phyloP scores from a whole-genome alignment of 2,329 filamentous ascomycete genomes.

The Aspergillus brunneoviolaceus region DNA sequence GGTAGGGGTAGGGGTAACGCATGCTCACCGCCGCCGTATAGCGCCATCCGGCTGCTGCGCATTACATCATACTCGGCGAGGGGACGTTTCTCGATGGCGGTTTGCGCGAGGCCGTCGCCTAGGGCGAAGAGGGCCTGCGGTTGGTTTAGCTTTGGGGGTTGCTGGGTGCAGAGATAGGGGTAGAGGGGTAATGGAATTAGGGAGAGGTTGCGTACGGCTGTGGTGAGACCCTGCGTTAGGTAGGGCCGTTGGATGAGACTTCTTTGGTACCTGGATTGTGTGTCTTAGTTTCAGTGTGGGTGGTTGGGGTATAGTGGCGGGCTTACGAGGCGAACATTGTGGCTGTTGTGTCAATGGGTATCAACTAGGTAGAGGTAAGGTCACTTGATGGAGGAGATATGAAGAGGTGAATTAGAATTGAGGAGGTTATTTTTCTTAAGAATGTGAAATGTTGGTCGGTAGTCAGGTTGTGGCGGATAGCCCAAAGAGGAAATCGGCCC shows the following conservation, averaged over 20 bases:
- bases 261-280: slow-evolving; percentile 14
- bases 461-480: background rate
- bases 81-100: slow-evolving; percentile 15
- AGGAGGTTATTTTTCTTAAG: background rate
- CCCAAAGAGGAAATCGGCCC: background rate
- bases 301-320: background rate
- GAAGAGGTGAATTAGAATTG: background rate
- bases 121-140: slow-evolving; percentile 13
- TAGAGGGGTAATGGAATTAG: no score
- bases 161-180: no score
- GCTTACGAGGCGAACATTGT: background rate
- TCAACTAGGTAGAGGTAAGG: background rate
- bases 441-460: background rate
- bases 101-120: slow-evolving; percentile 18
- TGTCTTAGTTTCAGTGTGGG: background rate
- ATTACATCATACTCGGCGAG: slow-evolving; percentile 12
- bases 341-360: background rate
- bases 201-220: slow-evolving; percentile 9
- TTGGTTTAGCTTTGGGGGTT: background rate
- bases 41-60: slow-evolving; percentile 9
- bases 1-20: background rate
- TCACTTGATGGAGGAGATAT: no score
- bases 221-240: slow-evolving; percentile 18
- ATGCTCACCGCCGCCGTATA: slow-evolving; percentile 18
- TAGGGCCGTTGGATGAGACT: slow-evolving; percentile 15